These are phyloP conservation scores for Candida awuae DNA, from an alignment of 805 yeast species.

Conservation along the genomic window DNA sequence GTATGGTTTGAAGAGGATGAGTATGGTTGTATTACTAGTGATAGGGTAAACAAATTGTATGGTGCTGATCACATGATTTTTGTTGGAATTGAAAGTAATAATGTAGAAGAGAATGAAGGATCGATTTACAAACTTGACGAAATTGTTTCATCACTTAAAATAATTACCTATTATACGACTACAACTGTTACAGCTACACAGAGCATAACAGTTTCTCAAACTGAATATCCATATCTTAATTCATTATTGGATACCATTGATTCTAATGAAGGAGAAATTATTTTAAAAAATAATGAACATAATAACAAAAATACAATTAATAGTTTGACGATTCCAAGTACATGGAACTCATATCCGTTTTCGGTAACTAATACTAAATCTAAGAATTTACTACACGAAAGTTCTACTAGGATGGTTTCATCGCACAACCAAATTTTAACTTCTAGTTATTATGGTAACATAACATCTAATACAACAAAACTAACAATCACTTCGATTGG, in stretches of 20 bases:
- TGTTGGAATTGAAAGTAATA: constrained; percentile 23
- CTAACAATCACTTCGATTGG: constrained; percentile 3
- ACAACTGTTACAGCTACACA: constrained; percentile 11
- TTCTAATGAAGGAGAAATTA: background rate
- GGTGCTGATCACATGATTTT: constrained; percentile 23
- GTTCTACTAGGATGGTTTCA: background rate
- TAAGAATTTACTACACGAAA: background rate
- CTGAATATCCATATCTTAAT: background rate
- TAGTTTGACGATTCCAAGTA: constrained; percentile 4
- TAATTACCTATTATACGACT: constrained; percentile 10
- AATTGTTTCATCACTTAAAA: constrained; percentile 2
- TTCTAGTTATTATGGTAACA: constrained; percentile 1
- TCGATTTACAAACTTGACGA: background rate
- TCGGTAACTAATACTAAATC: background rate
- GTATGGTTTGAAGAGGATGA: constrained; percentile 11
- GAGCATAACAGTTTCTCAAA: background rate
- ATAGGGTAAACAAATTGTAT: constrained; percentile 11
- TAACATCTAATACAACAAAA: background rate
- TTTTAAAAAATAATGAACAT: too few relatives aligned
- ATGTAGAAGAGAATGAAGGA: constrained; percentile 1
- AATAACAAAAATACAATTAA: background rate
- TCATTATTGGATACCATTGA: background rate
- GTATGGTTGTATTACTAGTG: constrained; percentile 14
- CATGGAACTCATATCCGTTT: constrained; percentile 10
- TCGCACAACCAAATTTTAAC: background rate